Base-by-base conservation (phyloP, 1,284 basidiomycete genomes). In the Porogramme epimiltina region DNA sequence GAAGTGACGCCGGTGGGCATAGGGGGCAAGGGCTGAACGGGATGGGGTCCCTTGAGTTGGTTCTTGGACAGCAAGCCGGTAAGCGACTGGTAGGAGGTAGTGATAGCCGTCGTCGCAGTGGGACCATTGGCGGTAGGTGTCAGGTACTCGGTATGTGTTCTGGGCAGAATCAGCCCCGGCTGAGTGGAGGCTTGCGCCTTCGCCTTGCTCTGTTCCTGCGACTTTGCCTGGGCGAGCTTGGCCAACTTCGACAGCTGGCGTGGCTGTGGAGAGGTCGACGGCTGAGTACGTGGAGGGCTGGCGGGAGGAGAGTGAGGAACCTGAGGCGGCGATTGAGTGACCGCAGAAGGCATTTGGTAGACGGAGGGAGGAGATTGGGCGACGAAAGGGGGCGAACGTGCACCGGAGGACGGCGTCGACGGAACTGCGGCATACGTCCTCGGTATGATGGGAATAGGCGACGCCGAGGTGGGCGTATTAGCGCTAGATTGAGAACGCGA, bases 21-120 rank as follows among this genome's bases (percentile, higher is more conserved):
- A 1, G 51, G 45, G 2, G 59, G 50, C 28, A 34, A 25, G 23
- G 50, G 45, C 22, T 52, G 61, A 10, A 54, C 43, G 33, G 65
- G 61, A 33, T 63, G 62, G 4, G 63, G 65, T 6, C 61, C 55
- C 5, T 46, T 61, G 22, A 62, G 54, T 45, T 61, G 58, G 13
- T 57, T 56, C 43, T 52, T 69, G 15, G 60, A 55, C 36, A 59
- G 64, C 18, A 82, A 74, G 56, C 76, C 82, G 61, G 78, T 79
- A 34, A 85, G 72, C 9, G 80, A 80, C 55, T 85, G 84, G 57
- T 88, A 89, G 0, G 85, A 83, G 1, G 89, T 91, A 0, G 87
- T 90, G 61, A 90, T 91, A 1, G 87, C 87, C 13, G 88, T 90
- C 0, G 87, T 90, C 13, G 82, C 87, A 15, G 85, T 84, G 2